Evolutionary conservation across 257 asterid genomes (phyloP).

Genomic region (Plantago ovata): DNA sequence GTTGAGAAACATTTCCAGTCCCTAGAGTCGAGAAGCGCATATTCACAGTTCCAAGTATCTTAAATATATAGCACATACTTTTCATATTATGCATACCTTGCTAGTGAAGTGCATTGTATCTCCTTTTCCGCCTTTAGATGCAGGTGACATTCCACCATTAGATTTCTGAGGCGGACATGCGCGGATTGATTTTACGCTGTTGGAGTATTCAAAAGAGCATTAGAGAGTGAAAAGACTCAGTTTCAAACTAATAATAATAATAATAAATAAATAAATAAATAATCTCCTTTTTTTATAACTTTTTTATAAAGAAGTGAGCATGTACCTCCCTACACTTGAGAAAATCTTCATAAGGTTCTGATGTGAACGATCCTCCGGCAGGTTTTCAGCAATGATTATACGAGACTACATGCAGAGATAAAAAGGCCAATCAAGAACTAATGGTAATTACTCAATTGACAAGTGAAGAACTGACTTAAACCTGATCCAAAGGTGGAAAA

Average conservation of each 20-base stretch:
- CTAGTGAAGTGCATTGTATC: constrained; percentile 52
- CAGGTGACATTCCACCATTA: constrained; percentile 44
- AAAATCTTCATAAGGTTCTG: constrained; percentile 88
- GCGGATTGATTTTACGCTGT: constrained; percentile 87
- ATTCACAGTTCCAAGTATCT: constrained; percentile 5
- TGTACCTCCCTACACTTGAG: constrained; percentile 81
- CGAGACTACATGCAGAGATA: constrained; percentile 53
- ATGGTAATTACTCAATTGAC: constrained; percentile 1
- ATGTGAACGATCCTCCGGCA: constrained; percentile 91
- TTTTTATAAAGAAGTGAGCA: constrained; percentile 18
- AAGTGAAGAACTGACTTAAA: no score
- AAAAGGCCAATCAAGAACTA: constrained; percentile 6
- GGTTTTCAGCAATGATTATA: constrained; percentile 76
- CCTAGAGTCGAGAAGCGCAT: background rate
- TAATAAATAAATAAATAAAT: background rate
- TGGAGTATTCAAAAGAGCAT: constrained; percentile 22
- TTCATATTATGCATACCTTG: constrained; percentile 51
- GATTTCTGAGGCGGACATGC: constrained; percentile 73
- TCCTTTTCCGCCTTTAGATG: constrained; percentile 58
- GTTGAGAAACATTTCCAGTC: no score
- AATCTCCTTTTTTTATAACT: constrained; percentile 1
- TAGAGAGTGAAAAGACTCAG: constrained; percentile 13
- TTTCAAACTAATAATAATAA: background rate
- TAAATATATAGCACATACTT: background rate
- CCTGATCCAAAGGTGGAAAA: no score